Evolutionary conservation across 2,329 filamentous ascomycete genomes (phyloP).

Genomic region (Sporothrix protearum): DNA sequence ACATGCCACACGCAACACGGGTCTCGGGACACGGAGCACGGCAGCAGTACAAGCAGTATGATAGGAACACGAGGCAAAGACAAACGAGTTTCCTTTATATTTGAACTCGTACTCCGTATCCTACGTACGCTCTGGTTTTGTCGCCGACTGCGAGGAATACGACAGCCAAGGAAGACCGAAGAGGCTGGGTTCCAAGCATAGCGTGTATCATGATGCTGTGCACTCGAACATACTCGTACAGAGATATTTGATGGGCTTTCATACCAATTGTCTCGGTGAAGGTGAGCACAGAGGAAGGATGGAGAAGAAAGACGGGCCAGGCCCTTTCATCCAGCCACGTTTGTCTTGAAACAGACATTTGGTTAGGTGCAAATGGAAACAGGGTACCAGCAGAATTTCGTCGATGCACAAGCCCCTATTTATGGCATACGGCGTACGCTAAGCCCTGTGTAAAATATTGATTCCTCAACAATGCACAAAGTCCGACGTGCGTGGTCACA

Average conservation of each 20-base stretch:
- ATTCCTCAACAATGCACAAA: background rate
- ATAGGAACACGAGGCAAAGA: background rate
- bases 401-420: background rate
- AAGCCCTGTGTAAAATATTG: background rate
- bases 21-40: background rate
- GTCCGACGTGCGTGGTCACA: background rate
- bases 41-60: background rate
- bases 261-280: background rate
- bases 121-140: background rate
- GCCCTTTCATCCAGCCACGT: background rate
- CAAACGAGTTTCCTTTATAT: background rate
- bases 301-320: background rate
- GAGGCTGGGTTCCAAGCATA: background rate
- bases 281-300: background rate
- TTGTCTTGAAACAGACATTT: constrained; percentile 9
- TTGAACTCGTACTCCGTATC: background rate
- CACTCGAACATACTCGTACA: background rate
- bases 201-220: background rate
- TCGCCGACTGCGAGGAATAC: background rate
- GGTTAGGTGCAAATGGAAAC: background rate
- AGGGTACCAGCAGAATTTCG: background rate
- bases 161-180: background rate
- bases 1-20: background rate
- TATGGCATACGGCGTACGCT: background rate
- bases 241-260: background rate